These are phyloP conservation scores for Vitellaria paradoxa DNA, from an alignment of 179 eudicot genomes.

Conservation along the genomic window DNA sequence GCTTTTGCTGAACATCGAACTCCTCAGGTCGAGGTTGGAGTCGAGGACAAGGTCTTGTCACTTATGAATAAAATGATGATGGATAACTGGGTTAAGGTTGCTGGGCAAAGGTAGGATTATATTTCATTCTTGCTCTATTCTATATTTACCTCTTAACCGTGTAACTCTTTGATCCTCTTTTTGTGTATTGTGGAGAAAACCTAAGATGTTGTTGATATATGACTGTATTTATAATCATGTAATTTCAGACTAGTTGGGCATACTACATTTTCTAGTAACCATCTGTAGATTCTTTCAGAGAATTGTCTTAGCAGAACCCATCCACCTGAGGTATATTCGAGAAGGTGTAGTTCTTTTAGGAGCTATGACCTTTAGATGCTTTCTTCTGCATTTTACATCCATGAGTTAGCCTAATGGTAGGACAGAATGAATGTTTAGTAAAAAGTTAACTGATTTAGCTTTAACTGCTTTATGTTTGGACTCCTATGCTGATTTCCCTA, in stretches of 20 bases:
- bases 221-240: conserved; percentile 6
- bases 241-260: conserved; percentile 78
- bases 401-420: background rate
- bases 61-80: conserved; percentile 85
- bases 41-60: conserved; percentile 44
- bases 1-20: conserved; percentile 32
- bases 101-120: conserved; percentile 78
- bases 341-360: background rate
- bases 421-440: background rate
- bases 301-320: conserved; percentile 37
- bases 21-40: conserved; percentile 32
- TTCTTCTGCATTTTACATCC: background rate
- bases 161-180: background rate
- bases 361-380: background rate
- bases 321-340: conserved; percentile 70
- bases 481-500: background rate
- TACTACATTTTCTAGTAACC: conserved; percentile 74
- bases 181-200: background rate
- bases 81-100: conserved; percentile 62
- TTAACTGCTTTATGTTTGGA: conserved; percentile 5
- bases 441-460: background rate
- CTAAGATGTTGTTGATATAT: background rate
- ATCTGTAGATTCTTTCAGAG: conserved; percentile 76
- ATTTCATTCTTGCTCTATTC: background rate
- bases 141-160: background rate